Evolutionary conservation across 495 filamentous ascomycete genomes (phyloP), one percentile per base, ranked within the genome.

Genomic region (Achaetomiella virescens): DNA sequence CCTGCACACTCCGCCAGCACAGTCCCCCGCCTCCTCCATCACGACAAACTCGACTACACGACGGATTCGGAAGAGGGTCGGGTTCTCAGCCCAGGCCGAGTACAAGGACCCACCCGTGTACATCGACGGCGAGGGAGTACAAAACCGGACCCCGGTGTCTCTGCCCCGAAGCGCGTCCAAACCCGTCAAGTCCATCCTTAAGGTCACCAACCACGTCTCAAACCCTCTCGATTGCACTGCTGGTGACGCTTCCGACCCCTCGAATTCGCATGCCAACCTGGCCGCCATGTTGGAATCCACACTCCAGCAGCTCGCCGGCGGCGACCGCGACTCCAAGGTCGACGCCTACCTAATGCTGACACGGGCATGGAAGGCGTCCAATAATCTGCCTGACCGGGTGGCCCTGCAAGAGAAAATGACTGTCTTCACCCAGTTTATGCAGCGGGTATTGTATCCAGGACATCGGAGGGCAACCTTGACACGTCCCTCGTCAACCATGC

Each of bases 331-430:
- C 44, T 82, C 82, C 11, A 83, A 86, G 60, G 64, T 92, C n/a
- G 93, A 98, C 70, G 86, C 90, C 17, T 97, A 98, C 65, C 81
- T 84, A 64, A 84, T 85, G 57, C 76, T 98, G 45, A 82, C 85
- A 18, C 81, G 81, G n/a, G 81, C 84, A 12, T 69, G 95, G 52
- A 84, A 87, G 58, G 82, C 86, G 8, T 93, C 91, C 48, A 87
- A 91, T 49, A 84, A 85, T 37, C 66, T 90, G 12, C 87, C 87
- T 1, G 82, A 90, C 35, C 74, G 81, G 22, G 80, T 85, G 37
- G 83, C 85, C 15, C 75, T 96, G 63, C 75, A 78, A 41, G 80
- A 80, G n/a, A 91, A 92, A 65, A 82, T 96, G 64, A 78, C 78
- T 14, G 68, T 86, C 12, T 76, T 97, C 24, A 81, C 81, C 49